Conservation (phyloP, 139 green algal genomes). For the Chlamydomonas sphaeroides region DNA sequence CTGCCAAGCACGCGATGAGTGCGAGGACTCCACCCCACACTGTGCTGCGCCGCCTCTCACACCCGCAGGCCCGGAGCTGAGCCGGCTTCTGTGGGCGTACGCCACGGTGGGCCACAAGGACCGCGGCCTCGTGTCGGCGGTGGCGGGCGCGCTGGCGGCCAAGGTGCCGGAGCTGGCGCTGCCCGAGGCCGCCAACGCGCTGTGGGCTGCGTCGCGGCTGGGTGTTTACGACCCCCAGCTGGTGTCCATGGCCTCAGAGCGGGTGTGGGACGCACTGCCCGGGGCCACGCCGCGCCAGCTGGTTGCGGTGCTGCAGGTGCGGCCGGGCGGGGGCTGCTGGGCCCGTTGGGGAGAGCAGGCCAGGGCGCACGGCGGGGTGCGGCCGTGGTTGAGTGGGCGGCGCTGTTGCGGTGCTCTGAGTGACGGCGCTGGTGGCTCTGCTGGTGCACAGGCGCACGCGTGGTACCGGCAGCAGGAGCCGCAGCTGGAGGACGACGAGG, state of each 20-base stretch:
- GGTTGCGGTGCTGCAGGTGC: conserved; percentile 14
- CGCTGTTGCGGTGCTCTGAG: too few relatives aligned
- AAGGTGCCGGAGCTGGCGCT: conserved; percentile 4
- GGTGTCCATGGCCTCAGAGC: background rate
- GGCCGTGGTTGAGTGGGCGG: too few relatives aligned
- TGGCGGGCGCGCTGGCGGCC: background rate
- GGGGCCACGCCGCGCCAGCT: conserved; percentile 9
- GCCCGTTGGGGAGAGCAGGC: too few relatives aligned
- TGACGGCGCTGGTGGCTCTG: too few relatives aligned
- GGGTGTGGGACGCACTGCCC: conserved; percentile 23
- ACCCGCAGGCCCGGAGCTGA: conserved; percentile 12
- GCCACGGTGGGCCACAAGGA: conserved; percentile 20
- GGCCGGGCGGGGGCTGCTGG: too few relatives aligned
- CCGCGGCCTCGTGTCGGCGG: background rate
- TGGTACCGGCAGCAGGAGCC: conserved; percentile 12
- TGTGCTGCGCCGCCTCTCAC: too few relatives aligned
- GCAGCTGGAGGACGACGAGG: conserved; percentile 30
- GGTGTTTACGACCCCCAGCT: conserved; percentile 13
- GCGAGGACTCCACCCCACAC: too few relatives aligned
- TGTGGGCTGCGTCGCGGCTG: conserved; percentile 13
- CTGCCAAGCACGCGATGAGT: too few relatives aligned
- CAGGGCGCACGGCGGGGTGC: too few relatives aligned
- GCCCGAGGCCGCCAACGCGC: background rate
- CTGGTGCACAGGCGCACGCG: background rate
- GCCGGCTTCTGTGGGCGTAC: conserved; percentile 31